Conservation (phyloP, 2,329 filamentous ascomycete genomes). For the Chaetomiaceae sp. region DNA sequence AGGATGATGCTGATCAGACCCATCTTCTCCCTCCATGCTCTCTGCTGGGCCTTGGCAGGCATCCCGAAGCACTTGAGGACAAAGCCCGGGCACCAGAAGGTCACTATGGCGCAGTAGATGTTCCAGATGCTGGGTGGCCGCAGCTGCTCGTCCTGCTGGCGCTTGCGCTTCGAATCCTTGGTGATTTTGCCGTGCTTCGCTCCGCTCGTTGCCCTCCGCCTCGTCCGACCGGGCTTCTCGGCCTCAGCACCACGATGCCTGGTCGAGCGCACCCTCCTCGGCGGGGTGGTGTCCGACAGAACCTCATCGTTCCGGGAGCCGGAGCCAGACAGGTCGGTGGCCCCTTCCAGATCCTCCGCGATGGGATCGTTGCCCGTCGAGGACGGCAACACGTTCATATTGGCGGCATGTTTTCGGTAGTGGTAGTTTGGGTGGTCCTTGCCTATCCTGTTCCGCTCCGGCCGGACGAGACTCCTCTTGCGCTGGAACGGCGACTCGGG, state of each 20-base stretch:
- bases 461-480: conserved; percentile 84
- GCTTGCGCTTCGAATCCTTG: conserved; percentile 49
- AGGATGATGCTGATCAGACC: conserved; percentile 92
- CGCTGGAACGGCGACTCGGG: conserved; percentile 46
- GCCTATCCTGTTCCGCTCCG: conserved; percentile 81
- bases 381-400: conserved; percentile 86
- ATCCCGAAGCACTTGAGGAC: conserved; percentile 82
- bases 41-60: conserved; percentile 76
- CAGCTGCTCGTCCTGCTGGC: conserved; percentile 57
- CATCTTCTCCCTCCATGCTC: conserved; percentile 98
- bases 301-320: conserved; percentile 41
- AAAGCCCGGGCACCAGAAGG: conserved; percentile 90
- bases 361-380: conserved; percentile 90
- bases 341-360: conserved; percentile 69
- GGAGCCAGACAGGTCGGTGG: conserved; percentile 50
- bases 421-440: conserved; percentile 90
- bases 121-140: conserved; percentile 88
- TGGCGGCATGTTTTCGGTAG: conserved; percentile 89
- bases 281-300: conserved; percentile 42
- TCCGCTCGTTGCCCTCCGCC: conserved; percentile 37
- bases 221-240: conserved; percentile 36
- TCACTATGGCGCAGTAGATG: conserved; percentile 88
- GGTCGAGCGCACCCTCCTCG: conserved; percentile 33
- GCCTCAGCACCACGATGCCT: conserved; percentile 34
- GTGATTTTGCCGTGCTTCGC: conserved; percentile 59